These are phyloP conservation scores for Schizosaccharomyces lindneri DNA, from an alignment of 805 yeast species.

Conservation along the genomic window DNA sequence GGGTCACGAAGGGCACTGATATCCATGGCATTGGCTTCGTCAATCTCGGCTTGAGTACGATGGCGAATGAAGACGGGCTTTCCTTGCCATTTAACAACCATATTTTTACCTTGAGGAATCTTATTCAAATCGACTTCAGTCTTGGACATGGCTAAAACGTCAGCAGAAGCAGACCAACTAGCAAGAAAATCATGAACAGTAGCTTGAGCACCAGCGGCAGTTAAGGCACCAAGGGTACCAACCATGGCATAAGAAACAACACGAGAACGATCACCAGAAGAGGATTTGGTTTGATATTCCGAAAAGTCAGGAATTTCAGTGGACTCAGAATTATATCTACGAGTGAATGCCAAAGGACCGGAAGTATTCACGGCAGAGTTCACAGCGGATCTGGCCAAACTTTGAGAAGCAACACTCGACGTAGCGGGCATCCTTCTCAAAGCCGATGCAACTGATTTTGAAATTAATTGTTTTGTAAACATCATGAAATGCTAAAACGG, in stretches of 20 bases:
- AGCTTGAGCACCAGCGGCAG: slow-evolving; percentile 82
- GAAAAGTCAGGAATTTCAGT: slow-evolving; percentile 1
- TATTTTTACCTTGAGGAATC: slow-evolving; percentile 93
- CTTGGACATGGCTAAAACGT: slow-evolving; percentile 97
- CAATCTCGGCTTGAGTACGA: slow-evolving; percentile 80
- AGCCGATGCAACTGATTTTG: background rate
- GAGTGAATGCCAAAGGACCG: background rate
- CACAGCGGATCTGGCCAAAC: background rate
- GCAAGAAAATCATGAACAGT: slow-evolving; percentile 53
- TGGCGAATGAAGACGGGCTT: slow-evolving; percentile 98
- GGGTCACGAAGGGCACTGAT: slow-evolving; percentile 73
- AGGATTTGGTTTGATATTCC: background rate
- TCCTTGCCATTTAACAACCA: slow-evolving; percentile 98
- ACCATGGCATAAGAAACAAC: slow-evolving; percentile 91
- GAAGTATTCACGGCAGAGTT: background rate
- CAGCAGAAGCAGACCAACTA: slow-evolving; percentile 94
- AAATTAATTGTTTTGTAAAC: background rate
- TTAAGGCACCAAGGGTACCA: slow-evolving; percentile 70
- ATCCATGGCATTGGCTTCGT: slow-evolving; percentile 75
- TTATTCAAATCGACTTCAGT: slow-evolving; percentile 86
- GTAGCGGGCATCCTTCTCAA: background rate
- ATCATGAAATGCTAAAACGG: background rate
- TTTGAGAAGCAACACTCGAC: background rate
- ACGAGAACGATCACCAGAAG: slow-evolving; percentile 36
- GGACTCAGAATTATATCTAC: background rate